A percentile compares a stretch with the other conserved stretches of the same genome.
phyloP scores from a whole-genome alignment of 345 rosid species.

The Physaria fendleri region DNA sequence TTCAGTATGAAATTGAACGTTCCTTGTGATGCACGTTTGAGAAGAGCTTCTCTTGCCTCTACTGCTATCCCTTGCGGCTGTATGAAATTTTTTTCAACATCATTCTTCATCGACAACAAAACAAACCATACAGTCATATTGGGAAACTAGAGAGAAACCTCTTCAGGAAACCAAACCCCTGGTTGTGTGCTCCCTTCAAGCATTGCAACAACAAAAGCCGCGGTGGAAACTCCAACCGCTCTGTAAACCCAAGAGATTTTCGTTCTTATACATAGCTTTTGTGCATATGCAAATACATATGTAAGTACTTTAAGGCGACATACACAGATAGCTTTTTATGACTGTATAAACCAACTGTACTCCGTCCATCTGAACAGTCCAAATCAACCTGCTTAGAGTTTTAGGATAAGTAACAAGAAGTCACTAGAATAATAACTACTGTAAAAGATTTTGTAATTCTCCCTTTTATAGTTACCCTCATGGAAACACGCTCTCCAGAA shows the following conservation, averaged over 20 bases:
- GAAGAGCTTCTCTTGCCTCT: constrained; percentile 80
- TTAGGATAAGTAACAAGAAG: constrained; percentile 5
- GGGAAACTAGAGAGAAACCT: constrained; percentile 37
- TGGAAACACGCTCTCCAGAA: constrained; percentile 84
- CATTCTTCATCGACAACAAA: not conserved
- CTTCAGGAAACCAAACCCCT: constrained; percentile 98
- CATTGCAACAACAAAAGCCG: constrained; percentile 73
- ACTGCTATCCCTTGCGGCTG: constrained; percentile 87
- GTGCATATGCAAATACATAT: not conserved
- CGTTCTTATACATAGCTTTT: not conserved
- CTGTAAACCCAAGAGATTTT: constrained; percentile 41
- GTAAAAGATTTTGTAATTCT: too few species aligned
- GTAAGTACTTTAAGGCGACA: constrained; percentile 22
- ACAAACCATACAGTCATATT: not conserved
- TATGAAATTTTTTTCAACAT: not conserved
- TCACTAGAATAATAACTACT: not conserved
- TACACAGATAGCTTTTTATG: constrained; percentile 80
- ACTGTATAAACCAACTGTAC: constrained; percentile 58
- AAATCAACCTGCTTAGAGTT: constrained; percentile 57
- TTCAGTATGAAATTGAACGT: constrained; percentile 72
- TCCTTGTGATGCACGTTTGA: constrained; percentile 81
- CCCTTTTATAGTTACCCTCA: too few species aligned
- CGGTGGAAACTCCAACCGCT: constrained; percentile 60
- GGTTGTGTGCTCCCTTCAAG: constrained; percentile 94
- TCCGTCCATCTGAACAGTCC: constrained; percentile 73